Base-by-base conservation (phyloP, 139 green algal species). In the Trebouxia sp. region DNA sequence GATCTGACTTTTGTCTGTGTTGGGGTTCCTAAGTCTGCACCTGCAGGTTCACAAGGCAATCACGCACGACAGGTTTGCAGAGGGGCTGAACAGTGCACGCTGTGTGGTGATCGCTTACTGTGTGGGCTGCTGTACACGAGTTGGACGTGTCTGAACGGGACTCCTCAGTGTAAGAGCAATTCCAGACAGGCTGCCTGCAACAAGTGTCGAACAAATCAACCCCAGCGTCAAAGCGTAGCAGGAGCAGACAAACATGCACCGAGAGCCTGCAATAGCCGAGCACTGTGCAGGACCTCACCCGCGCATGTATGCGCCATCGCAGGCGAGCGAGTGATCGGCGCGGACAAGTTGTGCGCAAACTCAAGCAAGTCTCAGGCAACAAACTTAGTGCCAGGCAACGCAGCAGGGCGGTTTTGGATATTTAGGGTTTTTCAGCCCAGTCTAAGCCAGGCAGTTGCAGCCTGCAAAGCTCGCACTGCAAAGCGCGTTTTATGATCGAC, bases 1-100 rank as follows among this genome's bases (percentile, higher is more conserved):
- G 2, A 90, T 84, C 79, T 89, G 88, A 50, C 70, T 78, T 28
- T 88, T 75, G 81, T 93, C 84, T 38, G 89, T 91, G 80, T 82
- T 82, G 17, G 86, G 76, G 48, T 87, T 87, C 39, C 87, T 81
- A 79, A 88, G 91, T 26, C 76, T 75, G 14, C 87, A 83, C 56
- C 82, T 86, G 78, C 65, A 66, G 6, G 8, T 6, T 24, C n/a
- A 48, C 1, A 20, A 75, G 37, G 12, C 35, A 45, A 42, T n/a
- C n/a, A 51, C 37, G 35, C 30, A 53, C n/a, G n/a, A n/a, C n/a
- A n/a, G n/a, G n/a, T 7, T n/a, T 28, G n/a, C 56, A 67, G 22
- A 69, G 28, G 11, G 41, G 30, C 28, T 22, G 11, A 39, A 28
- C 41, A 1, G 14, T 53, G 47, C 47, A 14, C 22, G 56, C 56